Percentiles rank a stretch among this genome's conserved stretches.
These are phyloP conservation scores for Cruciata laevipes DNA, from an alignment of 257 asterid species.

Conservation along the genomic window DNA sequence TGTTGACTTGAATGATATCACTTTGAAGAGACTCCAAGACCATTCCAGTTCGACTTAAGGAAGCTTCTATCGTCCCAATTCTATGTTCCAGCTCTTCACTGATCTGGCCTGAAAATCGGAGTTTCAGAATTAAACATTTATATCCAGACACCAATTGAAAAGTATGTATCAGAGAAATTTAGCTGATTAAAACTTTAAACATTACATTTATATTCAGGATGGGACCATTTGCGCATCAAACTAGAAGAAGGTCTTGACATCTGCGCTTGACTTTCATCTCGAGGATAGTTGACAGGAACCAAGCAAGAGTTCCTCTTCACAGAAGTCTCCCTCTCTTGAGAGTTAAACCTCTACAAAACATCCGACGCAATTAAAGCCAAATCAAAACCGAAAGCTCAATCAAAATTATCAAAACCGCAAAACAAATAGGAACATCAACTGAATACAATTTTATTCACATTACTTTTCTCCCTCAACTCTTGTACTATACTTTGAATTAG, in stretches of 20 bases:
- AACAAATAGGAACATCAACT: not conserved
- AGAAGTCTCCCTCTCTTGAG: conserved; percentile 86
- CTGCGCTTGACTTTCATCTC: conserved; percentile 65
- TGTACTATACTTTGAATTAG: not conserved
- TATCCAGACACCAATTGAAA: not conserved
- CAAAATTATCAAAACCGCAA: not conserved
- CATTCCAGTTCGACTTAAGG: conserved; percentile 70
- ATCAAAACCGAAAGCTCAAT: not conserved
- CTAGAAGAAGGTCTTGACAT: conserved; percentile 55
- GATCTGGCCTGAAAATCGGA: conserved; percentile 46
- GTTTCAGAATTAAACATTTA: not conserved
- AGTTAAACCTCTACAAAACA: conserved; percentile 43
- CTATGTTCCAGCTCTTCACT: conserved; percentile 82
- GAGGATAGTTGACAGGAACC: conserved; percentile 46
- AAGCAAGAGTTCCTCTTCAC: conserved; percentile 48
- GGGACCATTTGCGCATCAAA: conserved; percentile 61
- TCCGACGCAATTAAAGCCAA: not conserved
- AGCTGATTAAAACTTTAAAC: conserved; percentile 18
- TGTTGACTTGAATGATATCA: conserved; percentile 81
- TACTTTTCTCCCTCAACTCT: not conserved
- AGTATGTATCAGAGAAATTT: not conserved
- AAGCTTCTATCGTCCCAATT: conserved; percentile 77
- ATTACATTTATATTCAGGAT: conserved; percentile 66
- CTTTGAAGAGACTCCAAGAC: conserved; percentile 80
- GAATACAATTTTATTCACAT: not conserved